Evolutionary conservation across 768 basidiomycete species (phyloP).

Genomic region (Coprinellus micaceus): DNA sequence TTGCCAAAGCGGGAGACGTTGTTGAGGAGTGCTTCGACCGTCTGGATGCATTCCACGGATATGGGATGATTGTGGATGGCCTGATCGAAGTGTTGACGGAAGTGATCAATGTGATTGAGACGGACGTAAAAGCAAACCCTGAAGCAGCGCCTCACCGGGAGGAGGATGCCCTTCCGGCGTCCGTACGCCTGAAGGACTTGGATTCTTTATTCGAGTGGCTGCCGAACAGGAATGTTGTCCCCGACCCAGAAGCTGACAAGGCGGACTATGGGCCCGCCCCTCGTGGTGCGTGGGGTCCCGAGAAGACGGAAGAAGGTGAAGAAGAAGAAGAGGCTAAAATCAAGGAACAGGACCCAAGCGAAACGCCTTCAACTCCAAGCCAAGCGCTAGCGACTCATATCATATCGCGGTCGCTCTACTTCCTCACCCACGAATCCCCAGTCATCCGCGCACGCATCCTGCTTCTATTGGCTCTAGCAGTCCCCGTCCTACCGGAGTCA

Average conservation of each 20-base stretch:
- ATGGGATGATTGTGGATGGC: conserved; percentile 80
- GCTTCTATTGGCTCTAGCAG: conserved; percentile 65
- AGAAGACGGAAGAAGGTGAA: conserved; percentile 22
- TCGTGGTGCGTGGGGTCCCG: conserved; percentile 51
- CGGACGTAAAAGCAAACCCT: conserved; percentile 37
- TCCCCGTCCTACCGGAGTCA: conserved; percentile 67
- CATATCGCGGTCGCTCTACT: conserved; percentile 80
- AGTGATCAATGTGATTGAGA: conserved; percentile 74
- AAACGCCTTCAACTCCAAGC: conserved; percentile 57
- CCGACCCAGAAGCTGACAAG: conserved; percentile 32
- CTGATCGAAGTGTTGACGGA: conserved; percentile 84
- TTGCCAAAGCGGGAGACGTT: conserved; percentile 86
- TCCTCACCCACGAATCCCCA: conserved; percentile 87
- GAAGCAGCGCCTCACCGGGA: conserved; percentile 13
- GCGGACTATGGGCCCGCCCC: conserved; percentile 61
- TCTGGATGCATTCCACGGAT: conserved; percentile 94
- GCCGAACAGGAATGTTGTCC: conserved; percentile 39
- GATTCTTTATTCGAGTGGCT: conserved; percentile 67
- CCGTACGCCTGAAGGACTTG: conserved; percentile 31
- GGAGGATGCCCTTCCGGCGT: conserved; percentile 19
- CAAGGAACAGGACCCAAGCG: conserved; percentile 26
- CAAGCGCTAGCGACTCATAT: conserved; percentile 83
- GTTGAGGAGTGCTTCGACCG: conserved; percentile 98
- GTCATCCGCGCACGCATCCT: conserved; percentile 84
- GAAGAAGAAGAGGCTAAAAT: conserved; percentile 12